phyloP scores from a whole-genome alignment of 2,329 filamentous ascomycete genomes.

The Fusarium brachygibbosum region DNA sequence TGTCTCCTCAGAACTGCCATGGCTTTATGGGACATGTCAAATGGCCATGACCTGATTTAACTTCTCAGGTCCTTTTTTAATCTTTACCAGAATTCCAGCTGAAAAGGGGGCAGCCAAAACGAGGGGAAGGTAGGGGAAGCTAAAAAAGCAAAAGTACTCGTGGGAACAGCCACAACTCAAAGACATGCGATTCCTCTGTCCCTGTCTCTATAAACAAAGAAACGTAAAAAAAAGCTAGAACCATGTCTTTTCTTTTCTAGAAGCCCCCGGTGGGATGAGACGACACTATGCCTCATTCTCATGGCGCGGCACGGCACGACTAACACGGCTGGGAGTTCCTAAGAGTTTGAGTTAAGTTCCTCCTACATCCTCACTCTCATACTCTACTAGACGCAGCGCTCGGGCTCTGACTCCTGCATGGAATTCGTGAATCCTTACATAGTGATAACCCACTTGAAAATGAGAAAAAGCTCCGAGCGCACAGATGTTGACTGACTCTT shows the following conservation, averaged over 20 bases:
- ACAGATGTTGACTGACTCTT: slow-evolving; percentile 10
- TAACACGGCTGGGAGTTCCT: slow-evolving; percentile 25
- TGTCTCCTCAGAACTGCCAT: background rate
- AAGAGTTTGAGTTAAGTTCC: background rate
- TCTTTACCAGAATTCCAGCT: slow-evolving; percentile 16
- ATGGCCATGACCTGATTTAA: slow-evolving; percentile 5
- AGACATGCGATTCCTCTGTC: slow-evolving; percentile 12
- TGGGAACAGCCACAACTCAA: slow-evolving; percentile 24
- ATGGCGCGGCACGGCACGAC: slow-evolving; percentile 17
- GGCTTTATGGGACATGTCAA: slow-evolving; percentile 2
- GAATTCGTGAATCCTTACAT: slow-evolving; percentile 4
- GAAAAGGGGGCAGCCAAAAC: background rate
- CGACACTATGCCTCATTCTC: background rate
- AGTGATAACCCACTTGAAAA: slow-evolving; percentile 4
- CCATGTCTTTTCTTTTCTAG: slow-evolving; percentile 29
- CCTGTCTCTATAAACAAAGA: slow-evolving; percentile 1
- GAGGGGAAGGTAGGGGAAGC: background rate
- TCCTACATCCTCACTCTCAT: background rate
- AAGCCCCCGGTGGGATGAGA: background rate
- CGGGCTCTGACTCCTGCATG: background rate
- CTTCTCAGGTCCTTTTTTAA: background rate
- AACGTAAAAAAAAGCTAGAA: slow-evolving; percentile 7
- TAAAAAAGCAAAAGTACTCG: background rate
- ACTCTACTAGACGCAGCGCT: background rate
- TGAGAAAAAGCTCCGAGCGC: slow-evolving; percentile 18